Conservation (phyloP, 768 basidiomycete genomes). For the Paxillus involutus region DNA sequence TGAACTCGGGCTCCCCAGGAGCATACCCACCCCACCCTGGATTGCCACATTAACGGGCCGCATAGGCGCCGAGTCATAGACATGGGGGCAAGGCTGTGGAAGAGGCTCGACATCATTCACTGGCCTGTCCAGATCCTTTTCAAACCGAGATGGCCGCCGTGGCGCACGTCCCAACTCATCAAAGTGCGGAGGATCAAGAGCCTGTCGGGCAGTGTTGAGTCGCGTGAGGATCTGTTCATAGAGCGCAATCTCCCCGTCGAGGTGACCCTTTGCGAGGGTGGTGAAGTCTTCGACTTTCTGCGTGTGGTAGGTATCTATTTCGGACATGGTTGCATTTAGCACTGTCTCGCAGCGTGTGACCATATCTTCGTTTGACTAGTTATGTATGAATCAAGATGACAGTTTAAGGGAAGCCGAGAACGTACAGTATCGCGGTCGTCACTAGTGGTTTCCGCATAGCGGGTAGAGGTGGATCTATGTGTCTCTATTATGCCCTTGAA, state of each 20-base stretch:
- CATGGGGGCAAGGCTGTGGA: conserved; percentile 77
- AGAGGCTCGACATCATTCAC: conserved; percentile 44
- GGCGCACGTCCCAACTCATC: conserved; percentile 48
- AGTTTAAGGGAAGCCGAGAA: not conserved
- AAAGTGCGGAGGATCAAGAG: conserved; percentile 51
- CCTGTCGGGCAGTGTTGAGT: conserved; percentile 54
- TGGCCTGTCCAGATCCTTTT: conserved; percentile 66
- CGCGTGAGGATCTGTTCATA: conserved; percentile 70
- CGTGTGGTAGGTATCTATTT: conserved; percentile 77
- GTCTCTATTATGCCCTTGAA: conserved; percentile 70
- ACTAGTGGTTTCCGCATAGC: conserved; percentile 55
- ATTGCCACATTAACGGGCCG: conserved; percentile 73
- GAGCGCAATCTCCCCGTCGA: conserved; percentile 76
- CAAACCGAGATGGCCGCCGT: conserved; percentile 71
- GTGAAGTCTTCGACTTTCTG: conserved; percentile 75
- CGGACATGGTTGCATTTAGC: conserved; percentile 84
- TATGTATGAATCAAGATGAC: conserved; percentile 2
- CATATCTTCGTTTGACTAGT: conserved; percentile 60
- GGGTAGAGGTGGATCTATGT: conserved; percentile 64
- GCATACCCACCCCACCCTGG: conserved; percentile 67
- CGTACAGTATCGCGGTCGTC: conserved; percentile 33
- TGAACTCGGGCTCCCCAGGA: conserved; percentile 42
- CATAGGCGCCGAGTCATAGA: conserved; percentile 75
- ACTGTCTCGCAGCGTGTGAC: conserved; percentile 83
- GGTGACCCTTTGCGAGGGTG: conserved; percentile 57